Percentiles rank a stretch among this genome's conserved stretches.
Conservation (phyloP, 192 early-diverging fungal genomes). For the Allomyces arbusculus region DNA sequence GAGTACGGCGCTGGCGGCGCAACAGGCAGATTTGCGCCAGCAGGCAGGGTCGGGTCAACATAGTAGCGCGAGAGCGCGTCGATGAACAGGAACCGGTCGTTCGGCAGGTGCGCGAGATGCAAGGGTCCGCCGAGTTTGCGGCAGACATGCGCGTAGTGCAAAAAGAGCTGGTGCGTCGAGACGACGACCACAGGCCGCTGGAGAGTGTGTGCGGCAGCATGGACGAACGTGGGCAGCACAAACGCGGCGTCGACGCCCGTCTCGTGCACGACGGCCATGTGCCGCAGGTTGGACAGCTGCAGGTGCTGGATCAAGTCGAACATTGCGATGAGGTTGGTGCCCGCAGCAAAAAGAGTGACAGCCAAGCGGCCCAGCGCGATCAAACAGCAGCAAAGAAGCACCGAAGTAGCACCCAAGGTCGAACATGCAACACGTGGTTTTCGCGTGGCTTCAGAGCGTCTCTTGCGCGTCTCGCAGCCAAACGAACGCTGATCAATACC, state of each 20-base stretch:
- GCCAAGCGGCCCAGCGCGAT: no score
- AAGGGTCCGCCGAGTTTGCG: background rate
- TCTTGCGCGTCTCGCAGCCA: no score
- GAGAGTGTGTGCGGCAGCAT: background rate
- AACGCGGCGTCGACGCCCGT: background rate
- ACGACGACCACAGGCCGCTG: background rate
- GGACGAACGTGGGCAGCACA: background rate
- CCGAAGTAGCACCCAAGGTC: no score
- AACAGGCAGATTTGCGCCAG: no score
- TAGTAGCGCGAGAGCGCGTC: background rate
- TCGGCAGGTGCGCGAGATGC: background rate
- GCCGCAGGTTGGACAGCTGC: background rate
- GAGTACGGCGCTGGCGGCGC: no score
- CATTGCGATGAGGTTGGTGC: background rate
- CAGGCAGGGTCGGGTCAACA: no score
- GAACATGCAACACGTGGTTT: no score
- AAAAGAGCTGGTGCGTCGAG: background rate
- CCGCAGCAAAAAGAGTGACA: no score
- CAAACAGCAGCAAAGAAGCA: no score
- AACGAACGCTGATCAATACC: no score
- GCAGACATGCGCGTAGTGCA: background rate
- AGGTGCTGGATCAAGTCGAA: background rate
- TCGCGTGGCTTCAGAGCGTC: no score
- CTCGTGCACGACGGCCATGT: background rate
- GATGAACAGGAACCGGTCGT: background rate